phyloP scores from a whole-genome alignment of 2,329 filamentous ascomycete species.

The Ceratocystis diversiconidia region DNA sequence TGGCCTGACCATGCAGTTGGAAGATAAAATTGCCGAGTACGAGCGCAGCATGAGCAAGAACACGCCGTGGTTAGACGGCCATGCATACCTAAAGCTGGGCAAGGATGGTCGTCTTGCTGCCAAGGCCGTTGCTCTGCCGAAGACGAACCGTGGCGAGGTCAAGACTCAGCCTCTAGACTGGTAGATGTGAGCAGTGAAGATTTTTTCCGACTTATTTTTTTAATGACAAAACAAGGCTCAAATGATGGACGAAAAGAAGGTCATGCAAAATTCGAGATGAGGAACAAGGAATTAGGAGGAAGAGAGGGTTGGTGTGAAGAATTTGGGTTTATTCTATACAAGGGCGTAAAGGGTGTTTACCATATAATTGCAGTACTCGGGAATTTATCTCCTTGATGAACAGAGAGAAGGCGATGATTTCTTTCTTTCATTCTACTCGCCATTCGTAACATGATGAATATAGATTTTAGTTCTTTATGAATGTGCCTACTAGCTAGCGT shows the following conservation, averaged over 20 bases:
- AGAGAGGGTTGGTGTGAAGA: neutral
- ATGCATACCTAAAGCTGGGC: slow-evolving; percentile 56
- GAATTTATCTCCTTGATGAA: neutral
- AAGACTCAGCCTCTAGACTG: slow-evolving; percentile 80
- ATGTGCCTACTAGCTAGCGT: too few relatives aligned
- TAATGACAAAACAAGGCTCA: neutral
- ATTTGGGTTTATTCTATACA: slow-evolving; percentile 16
- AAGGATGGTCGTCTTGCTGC: slow-evolving; percentile 41
- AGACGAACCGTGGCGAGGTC: slow-evolving; percentile 75
- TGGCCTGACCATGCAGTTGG: slow-evolving; percentile 81
- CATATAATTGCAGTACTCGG: neutral
- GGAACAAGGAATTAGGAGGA: neutral
- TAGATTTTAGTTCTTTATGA: too few relatives aligned
- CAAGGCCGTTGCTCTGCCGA: slow-evolving; percentile 58
- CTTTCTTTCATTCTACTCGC: too few relatives aligned
- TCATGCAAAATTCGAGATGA: neutral
- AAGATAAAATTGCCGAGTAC: slow-evolving; percentile 73
- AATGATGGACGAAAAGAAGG: neutral
- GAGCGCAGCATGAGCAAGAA: slow-evolving; percentile 62
- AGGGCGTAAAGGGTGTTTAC: neutral
- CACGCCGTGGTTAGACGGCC: slow-evolving; percentile 86
- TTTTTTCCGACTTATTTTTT: neutral
- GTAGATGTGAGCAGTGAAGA: slow-evolving; percentile 33
- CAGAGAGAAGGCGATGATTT: neutral
- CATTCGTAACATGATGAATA: too few relatives aligned